Percentiles rank a stretch among this genome's conserved stretches.
phyloP scores from a whole-genome alignment of 148 eudicot genomes.

The Cornus kousa region DNA sequence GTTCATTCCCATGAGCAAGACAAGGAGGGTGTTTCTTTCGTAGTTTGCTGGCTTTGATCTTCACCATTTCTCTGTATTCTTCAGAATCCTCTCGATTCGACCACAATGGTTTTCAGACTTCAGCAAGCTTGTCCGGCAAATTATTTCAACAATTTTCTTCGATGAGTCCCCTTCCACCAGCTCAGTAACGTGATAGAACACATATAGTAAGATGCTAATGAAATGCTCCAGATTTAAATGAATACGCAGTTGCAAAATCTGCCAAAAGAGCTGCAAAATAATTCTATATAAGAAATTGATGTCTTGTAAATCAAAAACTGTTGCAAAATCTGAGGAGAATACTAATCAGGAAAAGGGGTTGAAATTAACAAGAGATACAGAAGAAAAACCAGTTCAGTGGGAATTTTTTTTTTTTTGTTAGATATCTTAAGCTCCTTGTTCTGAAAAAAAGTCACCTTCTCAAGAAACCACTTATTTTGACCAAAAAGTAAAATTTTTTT shows the following conservation, averaged over 20 bases:
- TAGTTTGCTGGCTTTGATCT: slow-evolving; percentile 81
- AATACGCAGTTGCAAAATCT: neutral
- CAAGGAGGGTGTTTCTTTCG: slow-evolving; percentile 93
- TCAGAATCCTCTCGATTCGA: slow-evolving; percentile 79
- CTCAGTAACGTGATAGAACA: slow-evolving; percentile 58
- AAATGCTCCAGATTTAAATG: neutral
- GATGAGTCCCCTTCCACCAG: slow-evolving; percentile 92
- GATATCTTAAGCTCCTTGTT: neutral
- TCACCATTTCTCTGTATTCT: slow-evolving; percentile 82
- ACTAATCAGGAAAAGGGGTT: neutral
- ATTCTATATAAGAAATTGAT: too few species aligned
- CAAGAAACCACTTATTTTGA: neutral
- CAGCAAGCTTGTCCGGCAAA: slow-evolving; percentile 79
- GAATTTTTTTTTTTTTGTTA: neutral
- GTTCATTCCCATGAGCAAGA: slow-evolving; percentile 88
- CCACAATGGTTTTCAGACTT: slow-evolving; percentile 75
- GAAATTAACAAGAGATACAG: neutral
- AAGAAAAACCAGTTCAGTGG: neutral
- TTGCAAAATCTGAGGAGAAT: neutral
- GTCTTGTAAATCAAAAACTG: neutral
- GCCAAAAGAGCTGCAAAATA: too few species aligned
- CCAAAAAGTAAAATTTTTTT: neutral
- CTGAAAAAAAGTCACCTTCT: neutral
- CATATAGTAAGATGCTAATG: neutral
- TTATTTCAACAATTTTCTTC: slow-evolving; percentile 87